Evolutionary conservation across 2,329 filamentous ascomycete genomes (phyloP), one percentile per base, ranked within the genome.

Genomic region (Penicillium sp.): DNA sequence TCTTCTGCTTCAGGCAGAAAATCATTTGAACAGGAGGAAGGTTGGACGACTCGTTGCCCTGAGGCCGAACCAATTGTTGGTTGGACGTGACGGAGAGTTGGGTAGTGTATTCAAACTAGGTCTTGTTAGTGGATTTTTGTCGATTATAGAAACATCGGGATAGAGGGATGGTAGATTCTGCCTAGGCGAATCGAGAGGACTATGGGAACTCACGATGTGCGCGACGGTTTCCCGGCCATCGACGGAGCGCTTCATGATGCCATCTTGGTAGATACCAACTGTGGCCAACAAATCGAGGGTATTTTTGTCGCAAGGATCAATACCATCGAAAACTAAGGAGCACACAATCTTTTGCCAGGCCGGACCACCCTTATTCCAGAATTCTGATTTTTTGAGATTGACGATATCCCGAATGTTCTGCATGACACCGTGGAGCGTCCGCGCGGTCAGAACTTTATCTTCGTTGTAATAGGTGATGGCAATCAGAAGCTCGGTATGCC

Each of bases 381-480:
- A 97, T 68, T 94, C 92, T 21, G 93, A 96, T 79, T 95, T 97
- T 79, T 97, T 97, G 65, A 97, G 82, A 78, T 96, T 97, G 71
- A 97, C 92, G 73, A 97, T 97, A 71, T 97, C 93, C 60, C 92
- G 89, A 68, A 97, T 93, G 75, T 97, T 97, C 76, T 96, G 92
- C 93, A 97, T 97, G 48, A 96, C 91, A 80, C 92, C 91, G 76
- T 97, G 93, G 53, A 97, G 82, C 1, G 94, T 99, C 76, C 93
- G 87, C 50, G 93, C 84, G 19, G 94, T 90, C 65, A 99, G 82
- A 33, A 91, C 87, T 81, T 97, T 97, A 80, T 97, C 94, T 83
- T 97, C 93, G 79, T 97, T 97, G 82, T 97, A 99, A 81, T 97
- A 97, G 61, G 93, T 99, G 70, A 99, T 92, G 70, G 93, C 93